These are phyloP conservation scores for Geosiphon pyriformis DNA, from an alignment of 192 early-diverging fungal species.

Conservation along the genomic window DNA sequence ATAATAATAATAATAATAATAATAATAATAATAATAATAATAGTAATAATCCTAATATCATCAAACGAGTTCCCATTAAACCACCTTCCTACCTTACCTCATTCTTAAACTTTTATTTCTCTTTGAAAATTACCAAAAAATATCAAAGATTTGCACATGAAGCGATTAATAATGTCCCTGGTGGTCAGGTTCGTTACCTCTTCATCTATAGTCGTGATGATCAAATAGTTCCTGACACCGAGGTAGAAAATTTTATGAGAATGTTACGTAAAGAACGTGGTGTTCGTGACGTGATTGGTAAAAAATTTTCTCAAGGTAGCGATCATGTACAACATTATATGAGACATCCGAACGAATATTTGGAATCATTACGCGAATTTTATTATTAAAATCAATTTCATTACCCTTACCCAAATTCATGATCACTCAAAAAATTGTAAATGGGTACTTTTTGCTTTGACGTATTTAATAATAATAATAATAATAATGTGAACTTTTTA, in stretches of 20 bases:
- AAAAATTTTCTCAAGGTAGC: constrained; percentile 13
- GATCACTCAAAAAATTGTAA: no score
- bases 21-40: no score
- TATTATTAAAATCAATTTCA: neutral
- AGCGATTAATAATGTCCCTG: constrained; percentile 7
- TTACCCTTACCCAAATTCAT: no score
- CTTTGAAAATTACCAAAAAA: constrained; percentile 3
- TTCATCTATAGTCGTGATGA: constrained; percentile 20
- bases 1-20: no score
- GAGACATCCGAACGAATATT: constrained; percentile 18
- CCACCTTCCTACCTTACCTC: neutral
- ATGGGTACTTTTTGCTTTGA: no score
- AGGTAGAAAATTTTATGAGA: constrained; percentile 2
- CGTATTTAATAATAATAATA: no score
- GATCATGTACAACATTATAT: constrained; percentile 22
- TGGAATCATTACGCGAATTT: neutral
- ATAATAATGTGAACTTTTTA: no score
- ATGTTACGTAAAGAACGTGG: constrained; percentile 12
- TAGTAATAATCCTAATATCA: neutral
- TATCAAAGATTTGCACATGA: constrained; percentile 16
- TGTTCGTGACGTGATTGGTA: neutral
- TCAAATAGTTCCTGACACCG: constrained; percentile 17
- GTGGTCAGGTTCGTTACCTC: constrained; percentile 5
- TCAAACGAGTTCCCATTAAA: neutral
- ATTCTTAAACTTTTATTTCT: neutral